Evolutionary conservation across 192 early-diverging fungal genomes (phyloP).

Genomic region (Gryganskiella cystojenkinii): DNA sequence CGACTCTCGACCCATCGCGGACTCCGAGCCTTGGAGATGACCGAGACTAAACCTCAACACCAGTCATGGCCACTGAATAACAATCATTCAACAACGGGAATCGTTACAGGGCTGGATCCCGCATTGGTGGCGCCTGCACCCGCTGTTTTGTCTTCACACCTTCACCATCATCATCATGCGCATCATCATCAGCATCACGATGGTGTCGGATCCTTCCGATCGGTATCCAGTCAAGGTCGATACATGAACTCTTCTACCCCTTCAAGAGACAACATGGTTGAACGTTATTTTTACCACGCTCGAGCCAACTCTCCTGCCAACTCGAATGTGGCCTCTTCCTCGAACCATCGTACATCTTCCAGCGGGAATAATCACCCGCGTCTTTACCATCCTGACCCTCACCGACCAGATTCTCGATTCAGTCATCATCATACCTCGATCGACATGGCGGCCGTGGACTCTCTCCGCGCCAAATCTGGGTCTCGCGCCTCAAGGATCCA

Average conservation of each 20-base stretch:
- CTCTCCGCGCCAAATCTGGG: slow-evolving; percentile 11
- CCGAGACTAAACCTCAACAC: slow-evolving; percentile 15
- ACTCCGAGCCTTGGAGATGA: slow-evolving; percentile 17
- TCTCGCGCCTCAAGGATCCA: slow-evolving; percentile 7
- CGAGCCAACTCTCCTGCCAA: slow-evolving; percentile 11
- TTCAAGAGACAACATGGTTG: slow-evolving; percentile 20
- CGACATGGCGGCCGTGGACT: slow-evolving; percentile 3
- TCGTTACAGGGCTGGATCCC: slow-evolving; percentile 28
- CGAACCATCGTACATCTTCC: slow-evolving; percentile 16
- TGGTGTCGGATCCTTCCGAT: not conserved
- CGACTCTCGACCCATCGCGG: slow-evolving; percentile 3
- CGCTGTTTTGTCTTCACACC: not conserved
- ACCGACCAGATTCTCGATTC: not conserved
- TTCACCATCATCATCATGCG: not conserved
- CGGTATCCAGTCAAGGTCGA: slow-evolving; percentile 33
- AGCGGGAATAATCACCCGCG: slow-evolving; percentile 10
- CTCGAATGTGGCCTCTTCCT: slow-evolving; percentile 18
- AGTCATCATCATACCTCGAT: slow-evolving; percentile 1
- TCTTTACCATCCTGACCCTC: not conserved
- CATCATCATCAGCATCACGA: too few relatives aligned
- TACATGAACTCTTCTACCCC: not conserved
- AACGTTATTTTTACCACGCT: slow-evolving; percentile 26
- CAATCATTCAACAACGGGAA: slow-evolving; percentile 24
- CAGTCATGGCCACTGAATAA: slow-evolving; percentile 31
- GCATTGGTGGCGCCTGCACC: slow-evolving; percentile 9